Conservation (phyloP, 1,284 basidiomycete species). For the Paramarasmius palmivorus region DNA sequence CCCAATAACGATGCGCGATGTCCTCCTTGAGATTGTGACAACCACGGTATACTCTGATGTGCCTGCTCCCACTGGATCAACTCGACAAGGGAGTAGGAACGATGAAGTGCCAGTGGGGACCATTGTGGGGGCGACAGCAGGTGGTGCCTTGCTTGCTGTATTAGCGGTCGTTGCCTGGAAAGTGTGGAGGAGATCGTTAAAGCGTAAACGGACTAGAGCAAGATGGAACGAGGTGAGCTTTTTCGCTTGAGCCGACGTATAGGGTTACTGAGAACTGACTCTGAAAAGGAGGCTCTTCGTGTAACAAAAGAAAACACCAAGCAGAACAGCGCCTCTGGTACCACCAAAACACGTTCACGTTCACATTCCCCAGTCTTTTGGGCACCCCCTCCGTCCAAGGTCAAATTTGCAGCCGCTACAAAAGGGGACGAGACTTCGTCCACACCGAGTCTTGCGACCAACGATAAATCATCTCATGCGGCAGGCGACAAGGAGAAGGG, state of each 20-base stretch:
- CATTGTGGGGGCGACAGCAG: neutral
- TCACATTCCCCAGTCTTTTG: constrained; percentile 14
- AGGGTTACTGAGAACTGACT: neutral
- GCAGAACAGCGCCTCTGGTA: constrained; percentile 25
- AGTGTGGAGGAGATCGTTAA: constrained; percentile 49
- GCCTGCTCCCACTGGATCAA: neutral
- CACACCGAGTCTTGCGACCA: neutral
- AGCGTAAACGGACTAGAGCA: constrained; percentile 35
- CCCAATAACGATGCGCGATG: no score
- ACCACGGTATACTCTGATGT: neutral
- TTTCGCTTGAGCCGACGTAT: neutral
- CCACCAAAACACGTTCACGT: constrained; percentile 26
- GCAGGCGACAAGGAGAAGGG: neutral
- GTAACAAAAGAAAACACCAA: constrained; percentile 36
- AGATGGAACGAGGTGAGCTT: constrained; percentile 35
- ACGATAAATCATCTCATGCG: neutral
- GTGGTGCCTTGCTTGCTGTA: neutral
- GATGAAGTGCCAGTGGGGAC: neutral
- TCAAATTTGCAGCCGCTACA: constrained; percentile 15
- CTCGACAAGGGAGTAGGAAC: neutral
- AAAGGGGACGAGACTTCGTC: neutral
- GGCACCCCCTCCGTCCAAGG: constrained; percentile 15
- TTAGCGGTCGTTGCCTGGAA: constrained; percentile 42
- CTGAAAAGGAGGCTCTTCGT: constrained; percentile 18
- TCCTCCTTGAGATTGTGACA: neutral